Percentiles rank a stretch among this genome's conserved stretches.
Conservation (phyloP, 352 stramenopile genomes). For the Elongisporangium undulatum region DNA sequence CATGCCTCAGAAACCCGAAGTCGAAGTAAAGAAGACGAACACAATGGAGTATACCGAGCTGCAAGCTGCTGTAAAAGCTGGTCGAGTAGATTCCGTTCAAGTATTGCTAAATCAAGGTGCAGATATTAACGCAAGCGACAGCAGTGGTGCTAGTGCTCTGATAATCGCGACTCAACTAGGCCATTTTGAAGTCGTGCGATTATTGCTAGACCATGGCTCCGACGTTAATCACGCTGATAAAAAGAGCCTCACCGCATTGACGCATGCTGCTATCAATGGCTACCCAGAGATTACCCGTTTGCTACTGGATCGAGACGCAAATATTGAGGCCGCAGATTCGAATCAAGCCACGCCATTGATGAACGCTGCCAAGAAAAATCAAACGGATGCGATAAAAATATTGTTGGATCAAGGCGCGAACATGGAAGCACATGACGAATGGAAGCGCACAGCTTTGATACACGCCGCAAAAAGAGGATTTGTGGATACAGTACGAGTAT, state of each 20-base stretch:
- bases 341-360: slow-evolving; percentile 3
- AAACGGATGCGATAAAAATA: neutral
- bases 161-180: too few species aligned
- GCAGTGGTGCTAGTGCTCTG: too few species aligned
- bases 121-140: too few species aligned
- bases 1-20: neutral
- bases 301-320: too few species aligned
- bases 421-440: neutral
- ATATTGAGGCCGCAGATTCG: neutral
- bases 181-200: neutral
- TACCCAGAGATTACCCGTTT: too few species aligned
- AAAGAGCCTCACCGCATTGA: neutral
- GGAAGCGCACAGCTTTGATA: neutral
- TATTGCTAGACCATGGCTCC: neutral
- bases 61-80: neutral
- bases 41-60: neutral
- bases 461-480: neutral
- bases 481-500: too few species aligned
- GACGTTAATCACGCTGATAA: neutral
- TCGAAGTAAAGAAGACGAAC: neutral
- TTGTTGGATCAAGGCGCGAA: neutral
- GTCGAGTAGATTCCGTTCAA: too few species aligned
- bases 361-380: neutral
- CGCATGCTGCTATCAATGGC: too few species aligned
- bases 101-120: too few species aligned